phyloP scores from a whole-genome alignment of 2,329 filamentous ascomycete species.

The Cercospora sp. region DNA sequence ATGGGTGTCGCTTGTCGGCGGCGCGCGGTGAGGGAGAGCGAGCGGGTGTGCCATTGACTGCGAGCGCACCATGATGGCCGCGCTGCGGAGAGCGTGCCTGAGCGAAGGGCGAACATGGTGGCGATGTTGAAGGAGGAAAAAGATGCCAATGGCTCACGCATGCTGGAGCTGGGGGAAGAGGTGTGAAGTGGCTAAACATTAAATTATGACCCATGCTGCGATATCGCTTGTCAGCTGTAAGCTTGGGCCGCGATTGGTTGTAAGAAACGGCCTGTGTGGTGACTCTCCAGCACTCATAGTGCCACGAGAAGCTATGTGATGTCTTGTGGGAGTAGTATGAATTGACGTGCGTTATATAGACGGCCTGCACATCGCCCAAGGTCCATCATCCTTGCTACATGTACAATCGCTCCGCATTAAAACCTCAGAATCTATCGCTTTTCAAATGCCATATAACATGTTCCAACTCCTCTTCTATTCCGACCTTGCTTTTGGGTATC shows the following conservation, averaged over 20 bases:
- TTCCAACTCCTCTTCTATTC: not conserved
- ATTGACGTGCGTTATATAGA: not conserved
- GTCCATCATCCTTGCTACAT: not conserved
- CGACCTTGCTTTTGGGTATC: slow-evolving; percentile 8
- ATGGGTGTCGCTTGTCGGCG: slow-evolving; percentile 29
- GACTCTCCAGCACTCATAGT: not conserved
- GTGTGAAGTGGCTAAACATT: slow-evolving; percentile 4
- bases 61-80: slow-evolving; percentile 31
- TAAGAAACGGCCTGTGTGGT: not conserved
- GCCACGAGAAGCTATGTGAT: not conserved
- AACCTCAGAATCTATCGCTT: not conserved
- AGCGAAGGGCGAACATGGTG: slow-evolving; percentile 25
- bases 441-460: not conserved
- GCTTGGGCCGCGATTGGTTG: not conserved
- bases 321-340: not conserved
- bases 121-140: not conserved
- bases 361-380: not conserved
- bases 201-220: slow-evolving; percentile 4
- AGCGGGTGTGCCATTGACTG: slow-evolving; percentile 26
- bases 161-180: not conserved
- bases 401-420: not conserved
- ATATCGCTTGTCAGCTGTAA: slow-evolving; percentile 2
- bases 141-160: not conserved
- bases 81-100: slow-evolving; percentile 16
- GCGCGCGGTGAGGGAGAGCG: slow-evolving; percentile 20